Percentiles rank a stretch among this genome's conserved stretches.
phyloP scores from a whole-genome alignment of 129 eudicot genomes.

The Tagetes erecta region DNA sequence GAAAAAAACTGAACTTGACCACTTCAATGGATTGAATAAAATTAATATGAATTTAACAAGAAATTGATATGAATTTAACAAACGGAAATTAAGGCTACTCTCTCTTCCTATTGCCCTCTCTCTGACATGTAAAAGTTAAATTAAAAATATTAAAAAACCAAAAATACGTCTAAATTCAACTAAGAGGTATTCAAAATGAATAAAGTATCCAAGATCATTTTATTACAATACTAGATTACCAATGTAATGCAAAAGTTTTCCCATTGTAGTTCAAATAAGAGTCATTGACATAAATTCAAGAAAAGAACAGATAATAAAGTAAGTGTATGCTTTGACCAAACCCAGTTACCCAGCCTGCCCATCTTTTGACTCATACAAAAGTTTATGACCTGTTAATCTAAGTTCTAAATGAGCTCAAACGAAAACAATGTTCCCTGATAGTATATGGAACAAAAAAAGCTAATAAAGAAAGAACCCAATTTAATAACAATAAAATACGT shows the following conservation, averaged over 20 bases:
- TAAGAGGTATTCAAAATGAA: slow-evolving; percentile 2
- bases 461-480: neutral
- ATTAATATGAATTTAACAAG: too few species aligned
- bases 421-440: neutral
- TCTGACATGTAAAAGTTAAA: neutral
- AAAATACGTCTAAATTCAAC: neutral
- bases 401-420: neutral
- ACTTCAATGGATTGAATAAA: too few species aligned
- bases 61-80: too few species aligned
- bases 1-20: neutral
- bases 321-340: neutral
- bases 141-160: neutral
- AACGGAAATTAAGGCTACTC: too few species aligned
- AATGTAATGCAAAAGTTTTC: slow-evolving; percentile 1
- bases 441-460: neutral
- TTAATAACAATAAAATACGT: slow-evolving; percentile 26
- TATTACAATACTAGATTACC: neutral
- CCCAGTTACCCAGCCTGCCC: neutral
- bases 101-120: too few species aligned
- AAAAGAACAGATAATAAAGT: neutral
- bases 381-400: neutral
- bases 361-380: neutral
- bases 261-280: neutral
- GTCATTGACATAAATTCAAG: neutral
- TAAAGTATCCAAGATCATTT: neutral